These are phyloP conservation scores for Penicillium fimorum DNA, from an alignment of 495 filamentous ascomycete genomes.

Conservation along the genomic window DNA sequence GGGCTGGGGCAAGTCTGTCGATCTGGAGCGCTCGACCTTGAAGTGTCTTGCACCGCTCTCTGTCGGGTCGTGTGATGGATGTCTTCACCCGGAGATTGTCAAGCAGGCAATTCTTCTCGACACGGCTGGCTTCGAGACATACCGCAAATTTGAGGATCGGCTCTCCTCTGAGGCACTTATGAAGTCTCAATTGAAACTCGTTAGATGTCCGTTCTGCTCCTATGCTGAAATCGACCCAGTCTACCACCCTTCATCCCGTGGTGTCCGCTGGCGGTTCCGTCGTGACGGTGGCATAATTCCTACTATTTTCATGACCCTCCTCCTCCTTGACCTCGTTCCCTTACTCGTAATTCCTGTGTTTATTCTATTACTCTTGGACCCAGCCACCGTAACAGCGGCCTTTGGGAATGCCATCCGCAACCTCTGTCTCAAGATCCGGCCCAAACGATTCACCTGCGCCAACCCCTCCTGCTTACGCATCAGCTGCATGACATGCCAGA, in stretches of 20 bases:
- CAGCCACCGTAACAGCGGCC: constrained; percentile 37
- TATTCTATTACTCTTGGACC: constrained; percentile 42
- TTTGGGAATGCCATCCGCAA: constrained; percentile 57
- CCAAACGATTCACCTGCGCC: constrained; percentile 71
- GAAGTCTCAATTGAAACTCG: constrained; percentile 68
- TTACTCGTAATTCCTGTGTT: constrained; percentile 51
- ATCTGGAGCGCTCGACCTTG: constrained; percentile 66
- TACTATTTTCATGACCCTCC: constrained; percentile 33
- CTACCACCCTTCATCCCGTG: constrained; percentile 54
- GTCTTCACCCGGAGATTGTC: constrained; percentile 65
- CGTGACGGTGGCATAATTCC: constrained; percentile 44
- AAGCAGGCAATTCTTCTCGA: constrained; percentile 66
- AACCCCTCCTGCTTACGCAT: constrained; percentile 60
- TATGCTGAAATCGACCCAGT: constrained; percentile 87
- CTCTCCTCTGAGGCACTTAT: constrained; percentile 69
- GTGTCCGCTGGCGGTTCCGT: constrained; percentile 48
- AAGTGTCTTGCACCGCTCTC: constrained; percentile 74
- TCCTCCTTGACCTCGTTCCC: constrained; percentile 51
- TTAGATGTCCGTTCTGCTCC: constrained; percentile 85
- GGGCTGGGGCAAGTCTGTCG: constrained; percentile 79
- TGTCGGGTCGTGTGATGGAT: constrained; percentile 66
- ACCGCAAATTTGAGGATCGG: constrained; percentile 71
- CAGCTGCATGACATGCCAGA: constrained; percentile 76
- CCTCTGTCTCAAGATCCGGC: constrained; percentile 61
- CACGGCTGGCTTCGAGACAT: constrained; percentile 64